These are phyloP conservation scores for Globisporangium canariense DNA, from an alignment of 352 stramenopile species.

Conservation along the genomic window DNA sequence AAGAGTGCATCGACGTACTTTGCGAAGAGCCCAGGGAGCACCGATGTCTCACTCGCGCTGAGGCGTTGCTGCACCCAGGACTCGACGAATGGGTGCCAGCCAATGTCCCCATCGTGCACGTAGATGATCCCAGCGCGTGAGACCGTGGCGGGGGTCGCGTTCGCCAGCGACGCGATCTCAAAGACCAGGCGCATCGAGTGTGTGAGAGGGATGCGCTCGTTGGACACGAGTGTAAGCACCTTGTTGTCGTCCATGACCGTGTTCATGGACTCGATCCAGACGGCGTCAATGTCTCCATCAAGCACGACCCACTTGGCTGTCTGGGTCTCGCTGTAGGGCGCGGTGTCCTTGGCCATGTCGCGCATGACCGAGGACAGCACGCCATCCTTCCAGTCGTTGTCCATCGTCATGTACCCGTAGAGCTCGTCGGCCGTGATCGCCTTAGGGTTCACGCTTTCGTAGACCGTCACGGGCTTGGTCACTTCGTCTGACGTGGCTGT, in stretches of 20 bases:
- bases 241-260: conserved; percentile 93
- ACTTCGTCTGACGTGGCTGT: conserved; percentile 48
- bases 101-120: conserved; percentile 92
- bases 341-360: conserved; percentile 92
- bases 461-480: conserved; percentile 90
- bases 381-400: conserved; percentile 98
- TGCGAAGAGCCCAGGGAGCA: conserved; percentile 89
- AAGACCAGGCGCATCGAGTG: conserved; percentile 97
- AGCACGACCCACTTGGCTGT: conserved; percentile 89
- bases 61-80: conserved; percentile 89
- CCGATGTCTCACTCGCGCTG: conserved; percentile 76
- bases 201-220: conserved; percentile 95
- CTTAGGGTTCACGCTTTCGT: conserved; percentile 95
- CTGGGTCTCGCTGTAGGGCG: conserved; percentile 87
- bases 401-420: conserved; percentile 95
- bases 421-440: conserved; percentile 91
- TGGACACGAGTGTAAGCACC: conserved; percentile 95
- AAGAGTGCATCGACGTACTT: conserved; percentile 92
- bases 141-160: conserved; percentile 96
- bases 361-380: conserved; percentile 96
- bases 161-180: conserved; percentile 95
- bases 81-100: conserved; percentile 92
- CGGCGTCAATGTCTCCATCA: conserved; percentile 93
- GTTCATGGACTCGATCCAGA: conserved; percentile 95
- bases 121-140: conserved; percentile 96